Evolutionary conservation across 306 rosid genomes (phyloP), one percentile per base, ranked within the genome.

Genomic region (Astragalus membranaceus): DNA sequence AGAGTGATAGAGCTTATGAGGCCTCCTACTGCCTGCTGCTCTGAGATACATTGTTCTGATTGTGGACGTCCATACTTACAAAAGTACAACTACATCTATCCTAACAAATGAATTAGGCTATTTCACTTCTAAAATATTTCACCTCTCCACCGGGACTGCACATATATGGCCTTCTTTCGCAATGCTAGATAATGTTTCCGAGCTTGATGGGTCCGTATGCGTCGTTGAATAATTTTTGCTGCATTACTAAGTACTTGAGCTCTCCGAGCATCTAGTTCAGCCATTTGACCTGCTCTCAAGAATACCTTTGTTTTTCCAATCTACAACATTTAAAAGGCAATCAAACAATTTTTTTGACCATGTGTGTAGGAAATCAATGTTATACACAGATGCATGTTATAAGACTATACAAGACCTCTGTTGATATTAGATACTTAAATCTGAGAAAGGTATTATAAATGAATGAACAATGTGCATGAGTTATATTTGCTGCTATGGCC

Each of bases 261-360:
- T 82, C 97, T 87, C 51, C 75, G 71, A 72, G 96, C 96, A 76
- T 91, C 99, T 70, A 95, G 76, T 84, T 95, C 97, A 55, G 99
- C 99, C 96, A 95, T 95, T 85, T 95, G 99, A 79, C 99, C 99
- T 53, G 97, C 99, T 72, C 99, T 91, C 56, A 95, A 77, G 84
- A 95, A 95, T 62, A 95, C 81, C 83, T 95, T 95, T 75, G 97
- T 95, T 84, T 84, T 89, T 76, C 99, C 99, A 82, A 95, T 83
- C 99, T 95, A 87, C 80, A 80, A 73, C 37, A 79, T 72, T 77
- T 72, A 75, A 64, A 44, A 44, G 55, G 50, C 70, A 79, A 59
- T 36, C 47, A 73, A 74, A 76, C 53, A 68, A 70, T 71, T 69
- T 35, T 50, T 79, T 46, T 54, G 68, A 56, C 51, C 77, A 63